Base-by-base conservation (phyloP, 805 yeast genomes). In the Yarrowia phangngaensis region DNA sequence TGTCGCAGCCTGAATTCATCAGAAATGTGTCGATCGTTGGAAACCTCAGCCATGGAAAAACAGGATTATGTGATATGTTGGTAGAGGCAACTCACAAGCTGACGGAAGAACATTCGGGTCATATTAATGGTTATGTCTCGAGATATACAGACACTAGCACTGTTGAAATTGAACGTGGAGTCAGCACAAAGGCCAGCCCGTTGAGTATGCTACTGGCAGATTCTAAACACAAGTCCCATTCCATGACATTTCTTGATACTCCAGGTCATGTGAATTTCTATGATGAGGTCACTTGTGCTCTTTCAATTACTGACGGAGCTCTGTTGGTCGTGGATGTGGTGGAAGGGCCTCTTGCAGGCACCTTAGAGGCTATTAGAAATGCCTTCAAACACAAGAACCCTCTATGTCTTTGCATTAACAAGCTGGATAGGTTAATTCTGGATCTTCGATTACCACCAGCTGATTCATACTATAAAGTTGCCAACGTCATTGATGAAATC, bases 201-300 rank as follows among this genome's bases (percentile, higher is more conserved):
- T 71, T 83, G 55, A 68, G 90, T 0, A 56, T 85, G 8, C 61
- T 89, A 6, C 62, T 82, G 12, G 75, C 74, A 0, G 77, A 78
- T 58, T 53, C 76, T 20, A 65, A 65, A 12, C 75, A 70, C 1
- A 76, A 74, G 53, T 80, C 95, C 0, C 64, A 68, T 13, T 75
- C 77, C 0, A 57, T 80, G 15, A 85, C 83, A 58, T 53, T 89
- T 0, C 55, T 87, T 0, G 99, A 94, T 58, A 70, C 95, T 0
- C 99, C 99, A 0, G 99, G 99, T 0, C 97, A 92, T 64, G 74
- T 76, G 0, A 81, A 87, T 59, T 92, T 92, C 59, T 66, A 71
- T 20, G 96, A 87, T 60, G 97, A 92, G 56, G 65, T 78, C 4
- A 71, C 77, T 0, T 72, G 76, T 0, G 74, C 84, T 0, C 62